These are phyloP conservation scores for Elongisporangium prolatum DNA, from an alignment of 352 stramenopile genomes.

Conservation along the genomic window DNA sequence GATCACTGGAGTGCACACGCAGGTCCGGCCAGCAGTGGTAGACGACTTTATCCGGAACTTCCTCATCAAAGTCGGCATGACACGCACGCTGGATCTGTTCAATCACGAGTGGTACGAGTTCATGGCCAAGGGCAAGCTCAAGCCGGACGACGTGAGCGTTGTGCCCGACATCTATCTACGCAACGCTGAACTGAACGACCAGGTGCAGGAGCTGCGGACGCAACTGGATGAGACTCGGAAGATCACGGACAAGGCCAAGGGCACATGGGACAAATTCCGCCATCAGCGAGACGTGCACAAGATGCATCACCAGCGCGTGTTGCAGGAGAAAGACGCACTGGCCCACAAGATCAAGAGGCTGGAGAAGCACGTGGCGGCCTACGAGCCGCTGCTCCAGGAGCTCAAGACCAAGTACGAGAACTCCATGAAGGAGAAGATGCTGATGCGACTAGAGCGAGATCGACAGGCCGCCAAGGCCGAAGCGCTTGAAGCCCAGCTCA, in stretches of 20 bases:
- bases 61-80: constrained; percentile 91
- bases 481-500: constrained; percentile 86
- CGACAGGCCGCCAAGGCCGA: constrained; percentile 85
- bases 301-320: constrained; percentile 94
- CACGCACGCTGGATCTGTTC: constrained; percentile 89
- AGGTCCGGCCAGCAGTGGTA: constrained; percentile 82
- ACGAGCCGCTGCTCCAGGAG: constrained; percentile 91
- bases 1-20: constrained; percentile 29
- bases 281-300: constrained; percentile 94
- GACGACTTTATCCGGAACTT: constrained; percentile 96
- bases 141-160: constrained; percentile 83
- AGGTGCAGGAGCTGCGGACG: constrained; percentile 77
- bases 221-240: constrained; percentile 87
- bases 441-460: constrained; percentile 93
- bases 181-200: constrained; percentile 90
- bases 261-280: constrained; percentile 95
- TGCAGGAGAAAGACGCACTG: constrained; percentile 94
- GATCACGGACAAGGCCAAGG: constrained; percentile 88
- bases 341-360: constrained; percentile 89
- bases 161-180: constrained; percentile 94
- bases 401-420: constrained; percentile 93
- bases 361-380: constrained; percentile 88
- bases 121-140: constrained; percentile 88
- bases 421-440: constrained; percentile 97
- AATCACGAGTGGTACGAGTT: constrained; percentile 97